phyloP scores from a whole-genome alignment of 768 basidiomycete species.

The Porpolomopsis calyptriformis region DNA sequence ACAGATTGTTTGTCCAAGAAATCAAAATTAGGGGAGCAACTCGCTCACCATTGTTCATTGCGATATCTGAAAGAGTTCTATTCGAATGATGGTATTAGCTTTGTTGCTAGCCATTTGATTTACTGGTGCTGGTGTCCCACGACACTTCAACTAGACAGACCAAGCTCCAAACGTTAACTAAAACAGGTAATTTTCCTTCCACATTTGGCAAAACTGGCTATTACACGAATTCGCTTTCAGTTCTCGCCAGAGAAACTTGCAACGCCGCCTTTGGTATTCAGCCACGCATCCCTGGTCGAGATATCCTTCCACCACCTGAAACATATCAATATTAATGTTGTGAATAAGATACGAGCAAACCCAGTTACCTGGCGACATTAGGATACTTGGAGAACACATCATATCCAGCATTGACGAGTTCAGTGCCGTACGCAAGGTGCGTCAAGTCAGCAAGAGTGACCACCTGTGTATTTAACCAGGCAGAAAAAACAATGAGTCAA shows the following conservation, averaged over 20 bases:
- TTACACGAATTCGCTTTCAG: no score
- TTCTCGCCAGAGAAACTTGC: neutral
- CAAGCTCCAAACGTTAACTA: no score
- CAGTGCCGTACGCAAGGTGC: slow-evolving; percentile 30
- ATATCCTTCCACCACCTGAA: slow-evolving; percentile 42
- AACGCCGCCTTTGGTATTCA: slow-evolving; percentile 27
- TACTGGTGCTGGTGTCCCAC: no score
- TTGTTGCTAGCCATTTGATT: no score
- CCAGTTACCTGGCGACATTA: slow-evolving; percentile 33
- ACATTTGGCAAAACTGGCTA: no score
- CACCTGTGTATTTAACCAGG: slow-evolving; percentile 17
- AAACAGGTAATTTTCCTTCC: no score
- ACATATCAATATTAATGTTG: neutral
- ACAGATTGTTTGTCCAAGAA: no score
- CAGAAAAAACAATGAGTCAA: neutral
- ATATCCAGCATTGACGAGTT: slow-evolving; percentile 12
- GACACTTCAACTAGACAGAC: no score
- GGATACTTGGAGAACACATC: slow-evolving; percentile 28
- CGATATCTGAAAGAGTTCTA: no score
- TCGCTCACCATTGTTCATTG: no score
- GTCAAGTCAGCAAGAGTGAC: slow-evolving; percentile 36
- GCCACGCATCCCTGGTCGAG: slow-evolving; percentile 36
- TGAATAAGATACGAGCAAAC: neutral
- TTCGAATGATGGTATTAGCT: no score
- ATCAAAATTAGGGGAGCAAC: no score